Evolutionary conservation across 2,329 filamentous ascomycete species (phyloP), one percentile per base, ranked within the genome.

Genomic region (Sporothrix curviconia): DNA sequence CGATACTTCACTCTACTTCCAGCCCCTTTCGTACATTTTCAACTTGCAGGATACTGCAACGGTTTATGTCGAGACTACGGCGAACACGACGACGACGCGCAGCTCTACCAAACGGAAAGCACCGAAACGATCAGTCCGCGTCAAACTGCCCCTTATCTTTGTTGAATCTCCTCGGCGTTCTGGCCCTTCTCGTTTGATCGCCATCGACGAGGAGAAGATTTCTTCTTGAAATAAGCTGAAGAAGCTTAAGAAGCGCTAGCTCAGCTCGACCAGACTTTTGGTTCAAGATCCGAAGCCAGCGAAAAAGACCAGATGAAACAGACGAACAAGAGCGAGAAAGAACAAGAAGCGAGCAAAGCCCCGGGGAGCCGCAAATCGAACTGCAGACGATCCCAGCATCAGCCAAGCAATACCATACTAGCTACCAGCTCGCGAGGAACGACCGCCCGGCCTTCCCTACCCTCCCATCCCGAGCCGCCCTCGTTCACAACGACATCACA

Each of bases 401-500:
- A n/a, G n/a, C n/a, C n/a, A n/a, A n/a, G n/a, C n/a, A n/a, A n/a
- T n/a, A n/a, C n/a, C n/a, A n/a, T n/a, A n/a, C n/a, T n/a, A n/a
- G n/a, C n/a, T n/a, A n/a, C n/a, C n/a, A n/a, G n/a, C n/a, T n/a
- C n/a, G n/a, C n/a, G n/a, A n/a, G n/a, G 37, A 40, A 40, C 40
- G 40, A 43, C 12, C 36, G 19, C 14, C 34, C 34, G 24, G n/a
- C n/a, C n/a, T n/a, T n/a, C n/a, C n/a, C n/a, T 46, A 9, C 24
- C 17, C 12, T 34, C 24, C 47, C 6, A 32, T 6, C 28, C 28
- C 6, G 6, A 32, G 28, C 28, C 14, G 6, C 9, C 8, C 24
- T 1, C 19, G 36, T 14, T 43, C 24, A 6, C 43, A 14, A n/a
- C 43, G 15, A n/a, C 39, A 5, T 50, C 55, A 40, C 46, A 66